Evolutionary conservation across 2,329 filamentous ascomycete species (phyloP).

Genomic region (Neonectria neomacrospora): DNA sequence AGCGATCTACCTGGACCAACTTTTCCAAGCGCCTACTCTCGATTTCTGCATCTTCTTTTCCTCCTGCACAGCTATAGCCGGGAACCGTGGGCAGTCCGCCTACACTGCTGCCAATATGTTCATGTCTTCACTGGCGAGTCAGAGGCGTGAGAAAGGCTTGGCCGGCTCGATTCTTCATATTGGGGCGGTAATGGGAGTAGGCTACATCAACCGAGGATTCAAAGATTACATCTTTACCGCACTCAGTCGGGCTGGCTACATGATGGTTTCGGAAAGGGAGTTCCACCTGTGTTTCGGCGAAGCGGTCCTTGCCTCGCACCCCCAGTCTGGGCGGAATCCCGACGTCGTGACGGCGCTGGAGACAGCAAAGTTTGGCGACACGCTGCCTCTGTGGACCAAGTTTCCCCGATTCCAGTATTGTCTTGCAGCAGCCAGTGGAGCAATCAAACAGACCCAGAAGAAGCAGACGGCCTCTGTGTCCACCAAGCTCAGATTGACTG

Average conservation of each 20-base stretch:
- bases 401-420: no score
- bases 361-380: not conserved
- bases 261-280: slow-evolving; percentile 46
- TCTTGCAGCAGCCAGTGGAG: no score
- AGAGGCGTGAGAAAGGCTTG: slow-evolving; percentile 47
- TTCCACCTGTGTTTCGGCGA: slow-evolving; percentile 38
- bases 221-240: no score
- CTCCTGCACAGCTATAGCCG: slow-evolving; percentile 48
- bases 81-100: slow-evolving; percentile 50
- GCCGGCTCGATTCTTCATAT: slow-evolving; percentile 45
- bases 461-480: no score
- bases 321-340: not conserved
- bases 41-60: slow-evolving; percentile 56
- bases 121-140: slow-evolving; percentile 45
- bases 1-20: slow-evolving; percentile 44
- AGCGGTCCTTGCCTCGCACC: not conserved
- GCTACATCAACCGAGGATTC: slow-evolving; percentile 48
- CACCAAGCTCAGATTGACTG: no score
- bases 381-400: not conserved
- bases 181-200: slow-evolving; percentile 52
- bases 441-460: no score
- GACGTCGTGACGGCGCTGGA: not conserved
- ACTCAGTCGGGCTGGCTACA: not conserved
- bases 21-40: slow-evolving; percentile 44
- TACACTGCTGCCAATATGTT: slow-evolving; percentile 53